Evolutionary conservation across 768 basidiomycete genomes (phyloP).

Genomic region (Brasilioporus rufonigricans): DNA sequence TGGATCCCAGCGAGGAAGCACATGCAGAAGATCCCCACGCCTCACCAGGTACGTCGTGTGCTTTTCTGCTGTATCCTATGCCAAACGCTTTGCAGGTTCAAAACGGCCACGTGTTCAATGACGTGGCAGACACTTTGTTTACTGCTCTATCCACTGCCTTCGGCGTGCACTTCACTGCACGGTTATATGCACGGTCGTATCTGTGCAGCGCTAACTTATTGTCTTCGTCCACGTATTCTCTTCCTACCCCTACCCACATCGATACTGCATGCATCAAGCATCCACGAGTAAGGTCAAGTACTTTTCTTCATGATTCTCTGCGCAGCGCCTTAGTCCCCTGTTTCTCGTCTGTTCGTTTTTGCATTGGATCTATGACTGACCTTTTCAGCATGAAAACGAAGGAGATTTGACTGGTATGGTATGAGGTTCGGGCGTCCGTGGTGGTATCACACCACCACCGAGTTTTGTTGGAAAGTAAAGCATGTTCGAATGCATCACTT

Average conservation of each 20-base stretch:
- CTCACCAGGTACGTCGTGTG: slow-evolving; percentile 44
- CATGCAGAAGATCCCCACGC: slow-evolving; percentile 31
- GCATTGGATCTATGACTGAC: slow-evolving; percentile 26
- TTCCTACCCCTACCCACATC: not conserved
- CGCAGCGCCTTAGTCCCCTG: not conserved
- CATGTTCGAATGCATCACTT: slow-evolving; percentile 13
- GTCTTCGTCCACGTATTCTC: slow-evolving; percentile 11
- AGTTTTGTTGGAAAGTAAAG: slow-evolving; percentile 4
- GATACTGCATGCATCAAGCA: slow-evolving; percentile 13
- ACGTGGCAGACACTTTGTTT: slow-evolving; percentile 9
- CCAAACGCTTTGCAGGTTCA: slow-evolving; percentile 30
- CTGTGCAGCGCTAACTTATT: slow-evolving; percentile 30
- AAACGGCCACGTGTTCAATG: slow-evolving; percentile 45
- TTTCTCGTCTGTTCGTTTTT: slow-evolving; percentile 1
- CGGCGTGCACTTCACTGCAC: not conserved
- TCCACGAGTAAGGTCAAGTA: slow-evolving; percentile 29
- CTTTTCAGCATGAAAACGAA: slow-evolving; percentile 26
- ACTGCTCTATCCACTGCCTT: not conserved
- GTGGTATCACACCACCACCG: not conserved
- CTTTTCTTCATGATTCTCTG: slow-evolving; percentile 11
- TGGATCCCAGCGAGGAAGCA: slow-evolving; percentile 42
- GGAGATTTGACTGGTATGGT: slow-evolving; percentile 1
- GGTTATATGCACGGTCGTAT: not conserved
- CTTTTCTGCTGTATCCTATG: not conserved
- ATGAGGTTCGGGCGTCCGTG: not conserved